Percentiles rank a stretch among this genome's conserved stretches.
Evolutionary conservation across 2,329 filamentous ascomycete species (phyloP).

Genomic region (Diatrype stigma): DNA sequence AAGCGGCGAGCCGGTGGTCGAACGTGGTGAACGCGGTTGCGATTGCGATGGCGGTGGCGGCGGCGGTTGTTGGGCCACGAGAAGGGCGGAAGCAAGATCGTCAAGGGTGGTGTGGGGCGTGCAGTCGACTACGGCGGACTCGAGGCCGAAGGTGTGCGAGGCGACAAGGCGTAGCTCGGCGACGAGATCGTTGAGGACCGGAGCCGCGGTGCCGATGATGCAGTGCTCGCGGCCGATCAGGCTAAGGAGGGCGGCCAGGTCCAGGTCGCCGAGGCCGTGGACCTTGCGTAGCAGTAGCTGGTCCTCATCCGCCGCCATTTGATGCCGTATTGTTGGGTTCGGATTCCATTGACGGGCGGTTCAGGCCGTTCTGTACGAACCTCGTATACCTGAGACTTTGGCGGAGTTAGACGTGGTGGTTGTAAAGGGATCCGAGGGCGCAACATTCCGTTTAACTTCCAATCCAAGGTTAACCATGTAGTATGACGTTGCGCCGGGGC

Average conservation of each 20-base stretch:
- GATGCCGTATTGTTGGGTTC: conserved; percentile 8
- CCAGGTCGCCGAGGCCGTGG: conserved; percentile 77
- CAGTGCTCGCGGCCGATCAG: conserved; percentile 82
- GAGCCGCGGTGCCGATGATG: conserved; percentile 69
- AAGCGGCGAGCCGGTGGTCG: conserved; percentile 13
- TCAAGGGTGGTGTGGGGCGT: conserved; percentile 70
- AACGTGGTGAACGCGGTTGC: conserved; percentile 21
- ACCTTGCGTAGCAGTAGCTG: conserved; percentile 58
- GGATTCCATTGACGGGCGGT: background rate
- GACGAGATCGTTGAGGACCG: conserved; percentile 62
- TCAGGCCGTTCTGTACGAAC: too few relatives aligned
- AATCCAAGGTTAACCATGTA: too few relatives aligned
- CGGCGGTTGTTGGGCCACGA: conserved; percentile 18
- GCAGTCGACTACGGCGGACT: conserved; percentile 68
- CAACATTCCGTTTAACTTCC: too few relatives aligned
- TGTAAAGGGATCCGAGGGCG: too few relatives aligned
- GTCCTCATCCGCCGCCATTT: conserved; percentile 56
- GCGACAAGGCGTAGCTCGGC: conserved; percentile 71
- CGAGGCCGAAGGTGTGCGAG: conserved; percentile 67
- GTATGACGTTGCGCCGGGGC: too few relatives aligned
- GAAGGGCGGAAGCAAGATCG: conserved; percentile 70
- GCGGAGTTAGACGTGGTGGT: too few relatives aligned
- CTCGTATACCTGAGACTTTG: too few relatives aligned
- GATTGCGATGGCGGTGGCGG: conserved; percentile 23
- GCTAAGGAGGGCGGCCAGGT: conserved; percentile 79